A percentile compares a stretch with the other conserved stretches of the same genome.
Conservation (phyloP, 257 asterid species). For the Misopates orontium region DNA sequence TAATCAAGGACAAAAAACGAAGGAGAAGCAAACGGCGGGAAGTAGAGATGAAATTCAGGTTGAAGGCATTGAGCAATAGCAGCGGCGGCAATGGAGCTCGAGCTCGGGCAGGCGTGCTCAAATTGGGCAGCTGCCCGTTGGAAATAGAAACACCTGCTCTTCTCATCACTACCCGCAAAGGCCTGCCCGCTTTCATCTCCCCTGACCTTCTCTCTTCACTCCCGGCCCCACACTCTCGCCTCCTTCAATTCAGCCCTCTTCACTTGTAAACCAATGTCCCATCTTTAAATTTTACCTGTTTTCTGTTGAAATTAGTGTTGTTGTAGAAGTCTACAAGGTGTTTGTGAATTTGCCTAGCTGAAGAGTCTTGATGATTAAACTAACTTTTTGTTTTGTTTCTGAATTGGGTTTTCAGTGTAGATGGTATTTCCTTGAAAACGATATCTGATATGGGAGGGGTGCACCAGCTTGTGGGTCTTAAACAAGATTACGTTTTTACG, state of each 20-base stretch:
- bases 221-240: slow-evolving; percentile 72
- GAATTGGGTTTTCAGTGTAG: slow-evolving; percentile 49
- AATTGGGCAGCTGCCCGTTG: slow-evolving; percentile 51
- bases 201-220: slow-evolving; percentile 88
- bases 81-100: slow-evolving; percentile 50
- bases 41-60: slow-evolving; percentile 62
- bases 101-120: slow-evolving; percentile 62
- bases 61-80: slow-evolving; percentile 59
- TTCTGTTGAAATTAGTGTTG: background rate
- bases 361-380: background rate
- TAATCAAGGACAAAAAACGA: too few relatives aligned
- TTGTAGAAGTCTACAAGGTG: slow-evolving; percentile 17
- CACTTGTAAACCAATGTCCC: slow-evolving; percentile 51
- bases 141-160: slow-evolving; percentile 93
- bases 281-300: background rate
- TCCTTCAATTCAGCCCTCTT: slow-evolving; percentile 81
- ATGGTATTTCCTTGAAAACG: slow-evolving; percentile 61
- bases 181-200: slow-evolving; percentile 77
- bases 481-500: slow-evolving; percentile 47
- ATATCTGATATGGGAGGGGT: slow-evolving; percentile 76
- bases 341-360: slow-evolving; percentile 29
- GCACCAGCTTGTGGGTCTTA: slow-evolving; percentile 68
- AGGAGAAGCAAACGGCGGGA: background rate
- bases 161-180: slow-evolving; percentile 79
- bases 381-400: background rate